Conservation (phyloP, 257 asterid species). For the Catharanthus roseus region DNA sequence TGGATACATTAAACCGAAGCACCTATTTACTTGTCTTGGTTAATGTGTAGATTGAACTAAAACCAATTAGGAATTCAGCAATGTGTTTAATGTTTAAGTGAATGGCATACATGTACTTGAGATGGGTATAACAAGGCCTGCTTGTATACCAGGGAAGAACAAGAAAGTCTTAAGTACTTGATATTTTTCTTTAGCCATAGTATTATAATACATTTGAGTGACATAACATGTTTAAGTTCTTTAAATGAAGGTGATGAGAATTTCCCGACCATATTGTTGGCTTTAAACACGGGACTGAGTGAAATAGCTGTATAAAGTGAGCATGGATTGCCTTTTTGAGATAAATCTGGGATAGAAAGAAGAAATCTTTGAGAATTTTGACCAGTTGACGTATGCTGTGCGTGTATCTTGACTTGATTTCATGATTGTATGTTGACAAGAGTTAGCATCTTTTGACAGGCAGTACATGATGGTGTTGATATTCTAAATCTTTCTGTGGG, state of each 20-base stretch:
- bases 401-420: conserved; percentile 8
- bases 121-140: background rate
- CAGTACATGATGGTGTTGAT: conserved; percentile 98
- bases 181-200: background rate
- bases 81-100: background rate
- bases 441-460: conserved; percentile 43
- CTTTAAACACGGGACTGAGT: background rate
- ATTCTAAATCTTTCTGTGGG: conserved; percentile 95
- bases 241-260: background rate
- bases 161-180: background rate
- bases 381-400: conserved; percentile 3
- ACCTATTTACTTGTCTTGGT: background rate
- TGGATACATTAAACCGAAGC: background rate
- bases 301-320: background rate
- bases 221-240: background rate
- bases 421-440: conserved; percentile 20
- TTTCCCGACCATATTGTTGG: background rate
- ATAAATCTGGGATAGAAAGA: background rate
- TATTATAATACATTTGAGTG: background rate
- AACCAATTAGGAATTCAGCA: background rate
- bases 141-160: background rate
- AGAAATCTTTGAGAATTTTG: background rate
- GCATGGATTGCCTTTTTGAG: background rate
- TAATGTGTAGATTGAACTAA: background rate
- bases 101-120: background rate